Evolutionary conservation across 371 early-diverging fungal genomes (phyloP).

Genomic region (Zopfochytrium polystomum): DNA sequence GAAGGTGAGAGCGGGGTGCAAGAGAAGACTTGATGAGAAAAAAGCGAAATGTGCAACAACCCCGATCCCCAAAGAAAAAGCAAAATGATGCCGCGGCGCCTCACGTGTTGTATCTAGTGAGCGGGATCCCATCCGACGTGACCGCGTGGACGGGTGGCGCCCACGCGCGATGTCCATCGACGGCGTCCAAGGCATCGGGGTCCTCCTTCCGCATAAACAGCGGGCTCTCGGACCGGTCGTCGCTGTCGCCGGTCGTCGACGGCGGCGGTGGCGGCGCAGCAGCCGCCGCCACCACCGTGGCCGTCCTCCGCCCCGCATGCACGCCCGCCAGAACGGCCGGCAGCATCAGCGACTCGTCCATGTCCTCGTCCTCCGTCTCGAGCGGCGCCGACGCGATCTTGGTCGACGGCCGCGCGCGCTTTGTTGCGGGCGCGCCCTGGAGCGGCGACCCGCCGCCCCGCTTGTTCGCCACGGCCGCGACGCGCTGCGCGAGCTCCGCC

Average conservation of each 20-base stretch:
- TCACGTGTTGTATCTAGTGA: constrained; percentile 1
- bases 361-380: background rate
- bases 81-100: background rate
- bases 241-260: background rate
- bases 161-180: background rate
- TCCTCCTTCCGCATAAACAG: background rate
- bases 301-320: background rate
- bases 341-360: background rate
- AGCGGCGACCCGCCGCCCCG: background rate
- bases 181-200: background rate
- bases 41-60: background rate
- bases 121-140: background rate
- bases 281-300: background rate
- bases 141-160: background rate
- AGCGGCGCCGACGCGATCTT: background rate
- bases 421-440: background rate
- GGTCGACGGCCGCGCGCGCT: background rate
- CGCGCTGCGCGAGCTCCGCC: background rate
- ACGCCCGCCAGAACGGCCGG: background rate
- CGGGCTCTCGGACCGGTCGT: background rate
- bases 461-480: background rate
- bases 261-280: background rate
- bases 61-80: background rate
- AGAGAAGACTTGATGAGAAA: constrained; percentile 6
- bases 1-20: no score